Conservation (phyloP, 2,329 filamentous ascomycete genomes). For the Coniella vitis region DNA sequence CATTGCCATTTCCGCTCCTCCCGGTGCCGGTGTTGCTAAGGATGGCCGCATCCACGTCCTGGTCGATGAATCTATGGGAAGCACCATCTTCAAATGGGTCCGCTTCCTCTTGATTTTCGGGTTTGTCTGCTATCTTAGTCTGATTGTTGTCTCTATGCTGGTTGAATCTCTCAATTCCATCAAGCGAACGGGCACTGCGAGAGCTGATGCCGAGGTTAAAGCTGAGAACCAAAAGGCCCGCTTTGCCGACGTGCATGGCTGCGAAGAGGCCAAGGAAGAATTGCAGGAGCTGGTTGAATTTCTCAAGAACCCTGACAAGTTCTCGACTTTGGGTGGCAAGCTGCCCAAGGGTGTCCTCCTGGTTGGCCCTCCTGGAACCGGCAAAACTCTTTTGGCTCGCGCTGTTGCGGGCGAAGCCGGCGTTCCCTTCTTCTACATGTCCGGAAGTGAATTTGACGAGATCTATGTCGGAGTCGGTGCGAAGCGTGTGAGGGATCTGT, state of each 20-base stretch:
- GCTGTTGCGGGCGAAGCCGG: conserved; percentile 95
- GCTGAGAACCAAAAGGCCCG: conserved; percentile 86
- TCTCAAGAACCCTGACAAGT: conserved; percentile 84
- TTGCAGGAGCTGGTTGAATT: conserved; percentile 96
- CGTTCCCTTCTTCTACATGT: conserved; percentile 99
- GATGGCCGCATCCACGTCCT: conserved; percentile 89
- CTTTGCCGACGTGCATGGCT: conserved; percentile 92
- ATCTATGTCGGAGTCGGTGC: conserved; percentile 82
- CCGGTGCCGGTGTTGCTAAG: conserved; percentile 60
- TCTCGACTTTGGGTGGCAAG: conserved; percentile 90
- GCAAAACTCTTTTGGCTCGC: conserved; percentile 91
- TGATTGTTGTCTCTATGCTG: conserved; percentile 73
- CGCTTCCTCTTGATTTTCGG: conserved; percentile 78
- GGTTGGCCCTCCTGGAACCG: conserved; percentile 91
- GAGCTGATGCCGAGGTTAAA: conserved; percentile 71
- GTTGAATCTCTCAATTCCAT: conserved; percentile 75
- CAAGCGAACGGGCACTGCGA: conserved; percentile 64
- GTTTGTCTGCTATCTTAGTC: conserved; percentile 69
- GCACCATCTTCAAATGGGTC: conserved; percentile 80
- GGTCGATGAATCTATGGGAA: conserved; percentile 80
- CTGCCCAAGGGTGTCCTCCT: conserved; percentile 94
- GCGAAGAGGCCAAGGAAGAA: conserved; percentile 97
- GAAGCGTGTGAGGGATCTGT: conserved; percentile 71
- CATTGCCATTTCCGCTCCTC: conserved; percentile 44
- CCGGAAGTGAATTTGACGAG: conserved; percentile 96